These are phyloP conservation scores for Mucor saturninus DNA, from an alignment of 371 early-diverging fungal species.

Conservation along the genomic window DNA sequence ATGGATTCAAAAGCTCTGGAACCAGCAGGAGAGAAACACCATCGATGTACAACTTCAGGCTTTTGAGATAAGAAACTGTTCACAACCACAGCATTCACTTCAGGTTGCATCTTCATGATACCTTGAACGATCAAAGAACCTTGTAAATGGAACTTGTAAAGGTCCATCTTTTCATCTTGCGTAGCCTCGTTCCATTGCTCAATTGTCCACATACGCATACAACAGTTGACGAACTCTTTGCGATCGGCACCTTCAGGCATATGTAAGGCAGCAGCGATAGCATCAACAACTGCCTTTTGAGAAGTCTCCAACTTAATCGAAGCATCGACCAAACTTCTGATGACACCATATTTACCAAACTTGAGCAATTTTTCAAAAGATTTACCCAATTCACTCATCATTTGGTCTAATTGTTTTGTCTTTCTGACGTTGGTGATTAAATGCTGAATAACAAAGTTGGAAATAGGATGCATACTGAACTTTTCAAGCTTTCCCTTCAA, in stretches of 20 bases:
- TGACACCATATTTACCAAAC: slow-evolving; percentile 64
- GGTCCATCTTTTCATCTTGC: slow-evolving; percentile 42
- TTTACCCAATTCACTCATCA: slow-evolving; percentile 63
- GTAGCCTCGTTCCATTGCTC: slow-evolving; percentile 46
- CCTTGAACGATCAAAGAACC: slow-evolving; percentile 77
- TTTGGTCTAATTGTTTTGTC: slow-evolving; percentile 60
- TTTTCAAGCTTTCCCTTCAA: slow-evolving; percentile 66
- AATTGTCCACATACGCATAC: slow-evolving; percentile 65
- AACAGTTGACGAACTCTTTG: slow-evolving; percentile 62
- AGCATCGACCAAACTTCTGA: slow-evolving; percentile 70
- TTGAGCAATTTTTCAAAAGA: slow-evolving; percentile 63
- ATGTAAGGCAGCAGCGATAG: slow-evolving; percentile 60
- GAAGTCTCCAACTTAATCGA: slow-evolving; percentile 62
- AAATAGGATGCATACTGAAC: slow-evolving; percentile 71
- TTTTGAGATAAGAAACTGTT: slow-evolving; percentile 69
- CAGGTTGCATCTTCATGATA: slow-evolving; percentile 67
- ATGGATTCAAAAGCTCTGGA: slow-evolving; percentile 80
- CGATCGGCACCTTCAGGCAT: slow-evolving; percentile 53
- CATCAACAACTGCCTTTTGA: slow-evolving; percentile 64
- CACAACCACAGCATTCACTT: slow-evolving; percentile 60
- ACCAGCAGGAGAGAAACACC: slow-evolving; percentile 72
- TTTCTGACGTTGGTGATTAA: slow-evolving; percentile 66
- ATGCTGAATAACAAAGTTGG: slow-evolving; percentile 86
- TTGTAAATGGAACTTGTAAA: slow-evolving; percentile 66
- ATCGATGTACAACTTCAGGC: slow-evolving; percentile 54